Evolutionary conservation across 768 basidiomycete species (phyloP), one percentile per base, ranked within the genome.

Genomic region (Termitomyces sp.): DNA sequence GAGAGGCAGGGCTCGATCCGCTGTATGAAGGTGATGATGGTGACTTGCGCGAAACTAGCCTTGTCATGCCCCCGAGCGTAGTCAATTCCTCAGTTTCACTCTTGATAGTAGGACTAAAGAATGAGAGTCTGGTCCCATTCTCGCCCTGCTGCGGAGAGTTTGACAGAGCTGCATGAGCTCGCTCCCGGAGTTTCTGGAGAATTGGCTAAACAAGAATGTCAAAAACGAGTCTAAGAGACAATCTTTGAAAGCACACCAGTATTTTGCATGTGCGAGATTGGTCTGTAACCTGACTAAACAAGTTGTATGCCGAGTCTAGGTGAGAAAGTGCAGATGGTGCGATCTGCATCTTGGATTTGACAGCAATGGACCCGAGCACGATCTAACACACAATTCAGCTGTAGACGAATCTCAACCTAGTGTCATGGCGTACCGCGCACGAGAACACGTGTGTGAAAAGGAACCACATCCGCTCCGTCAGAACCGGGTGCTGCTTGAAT

Each of bases 401-500:
- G 31, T 48, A 38, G 59, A 34, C 42, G 31, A 27, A 45, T n/a
- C 25, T n/a, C 1, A 55, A 53, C 40, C 25, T 34, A 17, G 25
- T 21, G 37, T 16, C 34, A 45, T 53, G 32, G 69, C 82, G 63
- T 68, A 87, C 87, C 35, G 84, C 77, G 65, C 86, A 87, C 5
- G 84, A 88, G 67, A 87, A 88, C 2, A 86, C 85, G 66, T 89
- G 86, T 8, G 84, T 86, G 58, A 87, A 85, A 49, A 85, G 68
- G 68, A 89, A 88, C 83, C 85, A 87, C 81, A 84, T 82, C 38
- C 87, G 77, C 64, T 86, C 85, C 12, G 84, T 85, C 54, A 88
- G 70, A n/a, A 68, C 73, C 23, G 86, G 84, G 56, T 87, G 81
- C 63, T 86, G 85, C 54, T 84, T 83, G 65, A 81, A 84, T 50